Evolutionary conservation across 2,329 filamentous ascomycete species (phyloP).

Genomic region (Phaeophleospora eucalypticola): DNA sequence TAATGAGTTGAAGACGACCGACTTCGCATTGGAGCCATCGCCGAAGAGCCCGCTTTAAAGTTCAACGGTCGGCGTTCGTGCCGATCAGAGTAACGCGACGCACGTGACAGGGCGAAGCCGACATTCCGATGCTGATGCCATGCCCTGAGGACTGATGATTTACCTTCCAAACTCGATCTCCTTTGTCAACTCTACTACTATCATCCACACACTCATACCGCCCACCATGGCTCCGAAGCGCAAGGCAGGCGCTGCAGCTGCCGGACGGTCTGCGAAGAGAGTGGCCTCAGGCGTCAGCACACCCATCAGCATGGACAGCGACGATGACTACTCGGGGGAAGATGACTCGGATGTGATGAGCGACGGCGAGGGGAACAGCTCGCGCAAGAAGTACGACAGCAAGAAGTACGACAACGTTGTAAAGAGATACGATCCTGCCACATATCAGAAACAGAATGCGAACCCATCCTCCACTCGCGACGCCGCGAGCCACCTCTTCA

Average conservation of each 20-base stretch:
- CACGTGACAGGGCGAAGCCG: no score
- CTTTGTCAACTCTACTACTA: not conserved
- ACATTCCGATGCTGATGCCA: no score
- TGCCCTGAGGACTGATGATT: no score
- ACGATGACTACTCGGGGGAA: slow-evolving; percentile 52
- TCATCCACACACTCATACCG: not conserved
- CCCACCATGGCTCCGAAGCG: slow-evolving; percentile 35
- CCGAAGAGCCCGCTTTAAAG: not conserved
- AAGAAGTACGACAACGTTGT: slow-evolving; percentile 36
- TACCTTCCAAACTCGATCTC: not conserved
- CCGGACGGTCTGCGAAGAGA: slow-evolving; percentile 34
- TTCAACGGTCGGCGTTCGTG: not conserved
- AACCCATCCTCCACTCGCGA: slow-evolving; percentile 41
- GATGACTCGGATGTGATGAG: slow-evolving; percentile 28
- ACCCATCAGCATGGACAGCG: slow-evolving; percentile 48
- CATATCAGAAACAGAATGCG: slow-evolving; percentile 43
- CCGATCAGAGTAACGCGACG: not conserved
- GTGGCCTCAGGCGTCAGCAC: slow-evolving; percentile 39
- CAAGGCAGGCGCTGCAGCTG: slow-evolving; percentile 36
- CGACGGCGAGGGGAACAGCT: slow-evolving; percentile 17
- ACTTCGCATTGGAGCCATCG: not conserved
- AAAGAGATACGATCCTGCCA: slow-evolving; percentile 52
- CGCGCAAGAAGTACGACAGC: slow-evolving; percentile 38
- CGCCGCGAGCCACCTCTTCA: slow-evolving; percentile 53
- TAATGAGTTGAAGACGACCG: not conserved